Conservation (phyloP, 129 eudicot genomes). For the Pittosporum tobira region DNA sequence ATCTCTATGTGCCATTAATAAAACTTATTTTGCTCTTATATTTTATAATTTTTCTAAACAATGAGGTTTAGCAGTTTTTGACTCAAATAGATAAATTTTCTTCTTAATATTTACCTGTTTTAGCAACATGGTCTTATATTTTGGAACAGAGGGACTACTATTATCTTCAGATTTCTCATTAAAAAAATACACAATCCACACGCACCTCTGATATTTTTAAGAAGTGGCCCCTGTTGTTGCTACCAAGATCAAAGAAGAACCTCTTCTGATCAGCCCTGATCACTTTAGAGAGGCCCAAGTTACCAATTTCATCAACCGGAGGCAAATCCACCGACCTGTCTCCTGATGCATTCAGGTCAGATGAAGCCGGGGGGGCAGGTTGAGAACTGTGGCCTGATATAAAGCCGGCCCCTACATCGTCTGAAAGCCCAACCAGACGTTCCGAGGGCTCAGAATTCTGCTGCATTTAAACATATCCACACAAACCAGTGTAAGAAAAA, state of each 20-base stretch:
- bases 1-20: no score
- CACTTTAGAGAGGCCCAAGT: slow-evolving; percentile 79
- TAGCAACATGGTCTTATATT: no score
- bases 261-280: slow-evolving; percentile 95
- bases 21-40: no score
- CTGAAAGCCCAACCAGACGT: slow-evolving; percentile 83
- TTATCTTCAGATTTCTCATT: no score
- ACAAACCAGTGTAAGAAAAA: neutral
- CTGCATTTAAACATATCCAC: slow-evolving; percentile 25
- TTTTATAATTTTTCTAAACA: no score
- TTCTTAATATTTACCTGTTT: no score
- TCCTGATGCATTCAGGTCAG: slow-evolving; percentile 63
- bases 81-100: no score
- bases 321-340: slow-evolving; percentile 69
- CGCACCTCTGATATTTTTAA: slow-evolving; percentile 89
- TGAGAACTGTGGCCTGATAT: slow-evolving; percentile 88
- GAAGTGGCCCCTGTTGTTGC: slow-evolving; percentile 92
- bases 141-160: no score
- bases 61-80: no score
- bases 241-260: slow-evolving; percentile 97
- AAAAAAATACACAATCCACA: neutral
- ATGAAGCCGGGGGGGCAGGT: slow-evolving; percentile 40
- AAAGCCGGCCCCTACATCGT: slow-evolving; percentile 97
- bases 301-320: slow-evolving; percentile 54
- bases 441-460: slow-evolving; percentile 70